These are phyloP conservation scores for Cyclostephanos tholiformis DNA, from an alignment of 108 stramenopile genomes.

Conservation along the genomic window DNA sequence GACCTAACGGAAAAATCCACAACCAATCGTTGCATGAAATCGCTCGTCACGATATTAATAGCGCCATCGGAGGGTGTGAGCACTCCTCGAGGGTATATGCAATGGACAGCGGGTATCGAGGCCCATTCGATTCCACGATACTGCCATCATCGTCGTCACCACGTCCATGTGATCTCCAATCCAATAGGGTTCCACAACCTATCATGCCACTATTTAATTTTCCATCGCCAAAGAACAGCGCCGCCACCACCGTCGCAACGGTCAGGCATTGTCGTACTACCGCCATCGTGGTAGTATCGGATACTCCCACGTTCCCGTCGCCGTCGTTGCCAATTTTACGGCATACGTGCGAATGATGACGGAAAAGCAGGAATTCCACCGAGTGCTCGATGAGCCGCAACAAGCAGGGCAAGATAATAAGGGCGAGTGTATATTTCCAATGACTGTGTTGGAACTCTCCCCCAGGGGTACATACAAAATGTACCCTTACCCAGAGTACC, in stretches of 20 bases:
- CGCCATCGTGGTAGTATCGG: neutral
- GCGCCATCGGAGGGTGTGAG: constrained; percentile 6
- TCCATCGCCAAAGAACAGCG: constrained; percentile 42
- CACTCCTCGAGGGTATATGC: constrained; percentile 21
- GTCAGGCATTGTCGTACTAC: constrained; percentile 17
- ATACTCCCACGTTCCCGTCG: too few species aligned
- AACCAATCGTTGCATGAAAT: constrained; percentile 35
- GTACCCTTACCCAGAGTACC: too few species aligned
- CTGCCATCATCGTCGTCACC: neutral
- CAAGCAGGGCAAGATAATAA: constrained; percentile 31
- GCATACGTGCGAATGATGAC: neutral
- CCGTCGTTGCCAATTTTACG: neutral
- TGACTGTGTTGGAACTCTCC: too few species aligned
- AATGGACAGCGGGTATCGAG: constrained; percentile 24
- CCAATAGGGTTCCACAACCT: constrained; percentile 34
- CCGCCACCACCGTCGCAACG: constrained; percentile 30
- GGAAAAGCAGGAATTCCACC: constrained; percentile 15
- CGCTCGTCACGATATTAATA: neutral
- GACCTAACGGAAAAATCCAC: too few species aligned
- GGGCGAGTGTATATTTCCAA: too few species aligned
- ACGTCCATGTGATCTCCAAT: constrained; percentile 22
- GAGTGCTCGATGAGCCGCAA: constrained; percentile 26
- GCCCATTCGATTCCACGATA: neutral
- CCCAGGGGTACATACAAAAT: too few species aligned
- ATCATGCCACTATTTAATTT: constrained; percentile 28